A percentile compares a stretch with the other conserved stretches of the same genome.
Conservation (phyloP, 345 rosid species). For the Sisymbrium altissimum region DNA sequence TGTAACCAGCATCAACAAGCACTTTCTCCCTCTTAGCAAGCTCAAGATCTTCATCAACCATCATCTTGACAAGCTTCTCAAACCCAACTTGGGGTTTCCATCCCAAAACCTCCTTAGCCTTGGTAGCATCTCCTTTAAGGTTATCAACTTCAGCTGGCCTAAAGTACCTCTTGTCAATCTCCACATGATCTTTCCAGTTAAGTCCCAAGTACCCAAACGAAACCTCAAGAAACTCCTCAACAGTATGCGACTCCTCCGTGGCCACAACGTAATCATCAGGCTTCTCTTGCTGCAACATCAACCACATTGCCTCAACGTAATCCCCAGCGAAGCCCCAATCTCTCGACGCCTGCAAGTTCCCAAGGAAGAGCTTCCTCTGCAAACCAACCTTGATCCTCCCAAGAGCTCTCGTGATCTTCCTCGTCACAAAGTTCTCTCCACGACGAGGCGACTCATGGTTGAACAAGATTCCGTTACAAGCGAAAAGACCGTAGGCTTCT, state of each 20-base stretch:
- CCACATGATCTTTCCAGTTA: conserved; percentile 57
- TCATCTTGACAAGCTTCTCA: conserved; percentile 86
- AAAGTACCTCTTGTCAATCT: conserved; percentile 55
- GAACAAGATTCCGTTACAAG: conserved; percentile 88
- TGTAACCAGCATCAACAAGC: conserved; percentile 88
- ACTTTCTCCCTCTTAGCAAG: conserved; percentile 91
- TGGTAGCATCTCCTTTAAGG: conserved; percentile 50
- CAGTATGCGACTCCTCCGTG: conserved; percentile 87
- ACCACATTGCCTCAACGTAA: conserved; percentile 98
- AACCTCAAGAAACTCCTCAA: conserved; percentile 82
- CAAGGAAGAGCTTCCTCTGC: conserved; percentile 78
- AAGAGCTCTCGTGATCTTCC: conserved; percentile 90
- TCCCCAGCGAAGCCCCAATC: conserved; percentile 99
- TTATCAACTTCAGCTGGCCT: conserved; percentile 60
- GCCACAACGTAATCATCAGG: conserved; percentile 95
- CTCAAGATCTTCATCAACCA: conserved; percentile 85
- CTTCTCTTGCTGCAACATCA: conserved; percentile 95
- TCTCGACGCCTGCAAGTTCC: conserved; percentile 81
- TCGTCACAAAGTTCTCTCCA: conserved; percentile 90
- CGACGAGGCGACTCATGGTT: conserved; percentile 94
- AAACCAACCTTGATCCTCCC: conserved; percentile 85
- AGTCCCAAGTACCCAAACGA: conserved; percentile 72
- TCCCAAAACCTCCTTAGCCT: conserved; percentile 48
- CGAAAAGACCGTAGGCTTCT: conserved; percentile 81
- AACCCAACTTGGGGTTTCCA: conserved; percentile 87